Percentiles rank a stretch among this genome's conserved stretches.
phyloP scores from a whole-genome alignment of 805 yeast species.

The Tetrapisispora taiwanensis region DNA sequence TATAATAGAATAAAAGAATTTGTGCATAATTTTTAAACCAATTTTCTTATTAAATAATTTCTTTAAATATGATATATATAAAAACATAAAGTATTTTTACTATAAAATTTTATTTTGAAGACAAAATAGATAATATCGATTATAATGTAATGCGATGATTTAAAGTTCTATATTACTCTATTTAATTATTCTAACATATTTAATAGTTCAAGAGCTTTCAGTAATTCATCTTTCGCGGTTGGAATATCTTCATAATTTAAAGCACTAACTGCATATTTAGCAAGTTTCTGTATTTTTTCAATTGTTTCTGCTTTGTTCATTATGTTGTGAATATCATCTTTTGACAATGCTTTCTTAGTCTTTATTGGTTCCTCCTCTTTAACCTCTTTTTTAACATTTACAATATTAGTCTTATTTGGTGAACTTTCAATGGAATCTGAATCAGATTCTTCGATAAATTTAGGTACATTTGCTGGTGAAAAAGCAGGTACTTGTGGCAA shows the following conservation, averaged over 20 bases:
- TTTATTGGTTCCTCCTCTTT: not conserved
- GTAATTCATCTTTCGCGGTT: conserved; percentile 57
- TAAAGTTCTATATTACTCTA: too few species aligned
- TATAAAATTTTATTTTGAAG: too few species aligned
- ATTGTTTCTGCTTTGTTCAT: conserved; percentile 48
- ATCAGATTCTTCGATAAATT: not conserved
- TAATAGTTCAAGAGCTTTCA: conserved; percentile 40
- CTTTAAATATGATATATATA: too few species aligned
- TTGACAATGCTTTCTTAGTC: conserved; percentile 5
- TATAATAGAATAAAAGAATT: conserved; percentile 2
- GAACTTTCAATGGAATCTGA: not conserved
- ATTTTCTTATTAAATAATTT: not conserved
- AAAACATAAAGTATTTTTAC: too few species aligned
- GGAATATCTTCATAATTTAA: conserved; percentile 63
- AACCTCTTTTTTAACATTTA: conserved; percentile 1
- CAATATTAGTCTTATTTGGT: not conserved
- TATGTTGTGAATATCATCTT: conserved; percentile 38
- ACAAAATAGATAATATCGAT: too few species aligned
- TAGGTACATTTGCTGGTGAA: conserved; percentile 3
- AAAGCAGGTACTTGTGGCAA: conserved; percentile 3
- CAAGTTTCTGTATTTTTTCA: conserved; percentile 52
- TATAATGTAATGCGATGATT: too few species aligned
- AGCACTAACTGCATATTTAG: conserved; percentile 71
- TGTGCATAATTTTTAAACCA: conserved; percentile 1
- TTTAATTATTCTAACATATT: conserved; percentile 3